Percentiles rank a stretch among this genome's conserved stretches.
Conservation (phyloP, 164 flowering plant species). For the Aristolochia fimbriata region DNA sequence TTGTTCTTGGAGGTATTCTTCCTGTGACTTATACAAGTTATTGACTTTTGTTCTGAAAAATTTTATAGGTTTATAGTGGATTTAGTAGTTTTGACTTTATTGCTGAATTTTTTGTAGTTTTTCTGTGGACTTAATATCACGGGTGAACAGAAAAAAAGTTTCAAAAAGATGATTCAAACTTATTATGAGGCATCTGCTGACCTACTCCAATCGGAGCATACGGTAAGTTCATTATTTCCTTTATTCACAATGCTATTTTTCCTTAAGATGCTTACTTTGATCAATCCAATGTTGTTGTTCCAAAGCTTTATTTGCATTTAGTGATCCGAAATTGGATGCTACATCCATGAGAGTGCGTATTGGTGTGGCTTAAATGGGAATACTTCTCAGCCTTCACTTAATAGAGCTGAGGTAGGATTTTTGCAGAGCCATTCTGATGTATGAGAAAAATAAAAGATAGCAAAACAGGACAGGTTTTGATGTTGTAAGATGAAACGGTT, state of each 20-base stretch:
- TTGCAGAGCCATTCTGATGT: too few species aligned
- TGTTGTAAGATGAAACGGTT: too few species aligned
- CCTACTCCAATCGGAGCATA: conserved; percentile 81
- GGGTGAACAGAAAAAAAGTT: conserved; percentile 76
- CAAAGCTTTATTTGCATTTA: too few species aligned
- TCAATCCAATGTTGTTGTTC: too few species aligned
- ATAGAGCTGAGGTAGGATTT: too few species aligned
- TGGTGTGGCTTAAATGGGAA: too few species aligned
- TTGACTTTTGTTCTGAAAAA: not conserved
- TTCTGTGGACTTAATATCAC: conserved; percentile 73
- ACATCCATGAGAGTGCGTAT: too few species aligned
- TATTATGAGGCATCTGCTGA: conserved; percentile 78
- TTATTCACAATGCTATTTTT: not conserved
- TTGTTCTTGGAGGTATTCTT: not conserved
- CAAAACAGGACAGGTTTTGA: too few species aligned
- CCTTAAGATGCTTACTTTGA: not conserved
- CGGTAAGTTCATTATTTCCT: conserved; percentile 39
- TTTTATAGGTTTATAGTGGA: conserved; percentile 64
- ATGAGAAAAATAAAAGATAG: too few species aligned
- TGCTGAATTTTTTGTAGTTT: conserved; percentile 38
- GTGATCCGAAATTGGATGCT: too few species aligned
- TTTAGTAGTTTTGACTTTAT: conserved; percentile 32
- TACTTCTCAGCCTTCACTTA: too few species aligned
- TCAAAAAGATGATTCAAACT: conserved; percentile 62
- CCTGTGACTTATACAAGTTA: not conserved